These are phyloP conservation scores for Pythium angustatum DNA, from an alignment of 352 stramenopile genomes.

Conservation along the genomic window DNA sequence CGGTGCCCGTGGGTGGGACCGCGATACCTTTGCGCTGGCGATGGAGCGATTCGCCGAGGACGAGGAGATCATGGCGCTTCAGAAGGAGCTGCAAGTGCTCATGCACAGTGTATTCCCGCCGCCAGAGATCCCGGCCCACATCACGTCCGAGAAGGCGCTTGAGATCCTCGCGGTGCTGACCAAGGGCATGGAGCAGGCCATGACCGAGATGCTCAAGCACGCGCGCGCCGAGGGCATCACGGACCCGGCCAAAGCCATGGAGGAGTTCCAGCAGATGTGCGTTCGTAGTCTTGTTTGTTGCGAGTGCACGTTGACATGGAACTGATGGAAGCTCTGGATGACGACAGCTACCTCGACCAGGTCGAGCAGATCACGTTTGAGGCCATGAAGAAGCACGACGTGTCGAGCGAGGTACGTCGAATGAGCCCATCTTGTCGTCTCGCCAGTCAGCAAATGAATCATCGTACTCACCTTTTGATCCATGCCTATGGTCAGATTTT, in stretches of 20 bases:
- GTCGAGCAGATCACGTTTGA: conserved; percentile 68
- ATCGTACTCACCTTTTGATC: not conserved
- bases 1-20: conserved; percentile 61
- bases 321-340: not conserved
- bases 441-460: not conserved
- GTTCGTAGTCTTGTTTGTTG: too few relatives aligned
- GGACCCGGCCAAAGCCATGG: conserved; percentile 64
- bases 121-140: conserved; percentile 58
- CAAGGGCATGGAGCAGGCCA: conserved; percentile 76
- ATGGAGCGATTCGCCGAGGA: conserved; percentile 68
- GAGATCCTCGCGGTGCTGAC: conserved; percentile 68
- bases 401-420: conserved; percentile 61
- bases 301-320: not conserved
- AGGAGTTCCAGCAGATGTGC: conserved; percentile 77
- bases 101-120: conserved; percentile 76
- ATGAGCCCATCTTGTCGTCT: too few relatives aligned
- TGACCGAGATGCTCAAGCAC: conserved; percentile 74
- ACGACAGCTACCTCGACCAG: conserved; percentile 56
- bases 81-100: conserved; percentile 66
- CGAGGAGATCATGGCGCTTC: conserved; percentile 54
- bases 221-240: conserved; percentile 72
- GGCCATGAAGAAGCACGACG: conserved; percentile 62
- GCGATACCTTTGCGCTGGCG: conserved; percentile 55
- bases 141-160: conserved; percentile 71
- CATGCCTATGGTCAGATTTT: conserved; percentile 43